Evolutionary conservation across 169 alveolate species (phyloP).

Genomic region (Eimeria maxima): DNA sequence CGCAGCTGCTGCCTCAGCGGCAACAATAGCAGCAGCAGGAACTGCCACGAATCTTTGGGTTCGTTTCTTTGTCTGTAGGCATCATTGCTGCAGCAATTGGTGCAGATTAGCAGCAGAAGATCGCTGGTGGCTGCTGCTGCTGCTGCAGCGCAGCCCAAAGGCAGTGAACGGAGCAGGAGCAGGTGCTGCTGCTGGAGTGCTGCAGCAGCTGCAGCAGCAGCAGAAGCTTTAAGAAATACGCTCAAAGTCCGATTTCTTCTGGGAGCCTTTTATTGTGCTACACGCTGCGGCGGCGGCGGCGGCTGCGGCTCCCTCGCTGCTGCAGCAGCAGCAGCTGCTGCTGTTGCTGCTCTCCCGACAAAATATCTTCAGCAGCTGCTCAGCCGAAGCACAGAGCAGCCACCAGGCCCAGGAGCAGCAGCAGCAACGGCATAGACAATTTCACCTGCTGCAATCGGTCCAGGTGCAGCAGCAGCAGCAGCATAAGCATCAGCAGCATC

Average conservation of each 20-base stretch:
- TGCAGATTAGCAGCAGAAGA: slow-evolving; percentile 1
- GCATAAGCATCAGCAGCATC: background rate
- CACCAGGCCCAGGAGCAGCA: background rate
- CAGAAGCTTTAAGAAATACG: background rate
- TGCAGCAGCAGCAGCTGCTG: slow-evolving; percentile 46
- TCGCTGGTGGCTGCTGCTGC: slow-evolving; percentile 31
- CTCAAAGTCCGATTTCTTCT: background rate
- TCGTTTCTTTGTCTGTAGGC: slow-evolving; percentile 20
- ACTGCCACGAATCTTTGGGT: slow-evolving; percentile 36
- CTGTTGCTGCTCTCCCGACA: slow-evolving; percentile 19
- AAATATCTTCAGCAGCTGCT: background rate
- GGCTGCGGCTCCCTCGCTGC: slow-evolving; percentile 15
- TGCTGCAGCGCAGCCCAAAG: slow-evolving; percentile 58
- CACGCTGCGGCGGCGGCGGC: background rate
- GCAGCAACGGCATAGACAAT: background rate
- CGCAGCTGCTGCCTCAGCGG: slow-evolving; percentile 6
- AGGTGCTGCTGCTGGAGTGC: slow-evolving; percentile 28
- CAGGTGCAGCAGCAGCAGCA: background rate
- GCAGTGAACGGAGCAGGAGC: slow-evolving; percentile 54
- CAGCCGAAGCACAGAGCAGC: background rate
- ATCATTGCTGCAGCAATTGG: background rate
- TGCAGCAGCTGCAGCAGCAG: slow-evolving; percentile 23
- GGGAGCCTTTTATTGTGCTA: background rate
- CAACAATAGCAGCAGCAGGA: slow-evolving; percentile 31
- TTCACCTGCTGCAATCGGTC: background rate